Evolutionary conservation across 371 early-diverging fungal species (phyloP), one percentile per base, ranked within the genome.

Genomic region (Rhizopus microsporus): DNA sequence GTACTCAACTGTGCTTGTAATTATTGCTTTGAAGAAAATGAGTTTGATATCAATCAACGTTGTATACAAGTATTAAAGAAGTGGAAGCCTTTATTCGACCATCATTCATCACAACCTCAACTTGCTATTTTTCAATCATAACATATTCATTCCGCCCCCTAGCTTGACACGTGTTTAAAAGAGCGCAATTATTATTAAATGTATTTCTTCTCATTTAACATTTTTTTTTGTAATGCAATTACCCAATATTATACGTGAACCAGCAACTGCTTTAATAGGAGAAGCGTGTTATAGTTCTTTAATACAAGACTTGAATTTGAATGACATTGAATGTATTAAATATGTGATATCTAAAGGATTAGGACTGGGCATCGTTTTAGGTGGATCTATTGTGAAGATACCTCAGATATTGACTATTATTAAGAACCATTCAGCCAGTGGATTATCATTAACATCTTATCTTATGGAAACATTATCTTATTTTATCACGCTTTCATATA

Each of bases 351-450:
- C 92, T 35, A 96, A 96, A 69, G 93, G 85, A 0, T 82, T 97
- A 10, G 93, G 96, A 0, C 54, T 95, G 13, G 96, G 92, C 37
- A 94, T 97, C 57, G 91, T 96, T 13, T 65, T 85, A 7, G 94
- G 93, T 49, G 89, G 93, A 16, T 78, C 88, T 48, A 84, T 96
- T 50, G 88, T 96, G 60, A 97, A 97, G 73, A 69, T 97, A 13
- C 98, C 98, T 10, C 97, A 97, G 80, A 93, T 97, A 51, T 57
- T 90, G 66, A 96, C 94, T 60, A 94, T 97, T 30, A 38, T 93
- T 9, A 56, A 63, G 10, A 78, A 86, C 30, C 60, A 74, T 40
- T 91, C 92, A 17, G 89, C 87, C 10, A 64, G 81, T 42, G 98
- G 98, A 5, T 78, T 97, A 47, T 90, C 90, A 4, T 71, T 93